These are phyloP conservation scores for Oenanthe sinensis DNA, from an alignment of 129 eudicot genomes.

Conservation along the genomic window DNA sequence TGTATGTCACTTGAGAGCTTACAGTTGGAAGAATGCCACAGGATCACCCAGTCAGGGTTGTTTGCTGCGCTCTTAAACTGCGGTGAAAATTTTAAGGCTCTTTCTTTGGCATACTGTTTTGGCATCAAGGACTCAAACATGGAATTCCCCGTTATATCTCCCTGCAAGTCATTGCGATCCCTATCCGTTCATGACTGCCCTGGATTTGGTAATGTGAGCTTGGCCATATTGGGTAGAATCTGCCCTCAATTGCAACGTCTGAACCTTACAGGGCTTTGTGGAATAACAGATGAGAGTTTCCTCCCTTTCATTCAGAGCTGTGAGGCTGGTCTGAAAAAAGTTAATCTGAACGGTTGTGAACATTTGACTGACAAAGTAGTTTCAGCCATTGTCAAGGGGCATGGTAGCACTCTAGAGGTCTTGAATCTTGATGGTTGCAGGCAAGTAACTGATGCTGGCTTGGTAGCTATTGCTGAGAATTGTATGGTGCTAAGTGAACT, in stretches of 20 bases:
- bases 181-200: constrained; percentile 65
- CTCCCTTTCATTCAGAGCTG: constrained; percentile 42
- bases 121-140: constrained; percentile 44
- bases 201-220: constrained; percentile 51
- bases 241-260: constrained; percentile 61
- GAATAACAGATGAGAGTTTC: constrained; percentile 53
- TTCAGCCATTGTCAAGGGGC: constrained; percentile 35
- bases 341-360: constrained; percentile 41
- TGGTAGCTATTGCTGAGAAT: constrained; percentile 47
- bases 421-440: constrained; percentile 64
- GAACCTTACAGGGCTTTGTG: constrained; percentile 45
- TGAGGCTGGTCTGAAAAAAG: constrained; percentile 49
- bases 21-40: constrained; percentile 73
- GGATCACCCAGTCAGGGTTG: constrained; percentile 65
- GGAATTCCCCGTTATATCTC: constrained; percentile 23
- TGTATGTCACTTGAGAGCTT: constrained; percentile 52
- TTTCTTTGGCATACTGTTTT: constrained; percentile 46
- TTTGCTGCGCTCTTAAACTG: constrained; percentile 37
- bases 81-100: constrained; percentile 57
- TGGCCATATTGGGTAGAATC: constrained; percentile 48
- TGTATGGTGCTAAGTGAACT: constrained; percentile 60
- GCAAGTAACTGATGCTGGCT: constrained; percentile 46
- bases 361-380: constrained; percentile 47
- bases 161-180: constrained; percentile 44
- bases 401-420: constrained; percentile 60